Evolutionary conservation across 257 asterid genomes (phyloP).

Genomic region (Capsicum chinense): DNA sequence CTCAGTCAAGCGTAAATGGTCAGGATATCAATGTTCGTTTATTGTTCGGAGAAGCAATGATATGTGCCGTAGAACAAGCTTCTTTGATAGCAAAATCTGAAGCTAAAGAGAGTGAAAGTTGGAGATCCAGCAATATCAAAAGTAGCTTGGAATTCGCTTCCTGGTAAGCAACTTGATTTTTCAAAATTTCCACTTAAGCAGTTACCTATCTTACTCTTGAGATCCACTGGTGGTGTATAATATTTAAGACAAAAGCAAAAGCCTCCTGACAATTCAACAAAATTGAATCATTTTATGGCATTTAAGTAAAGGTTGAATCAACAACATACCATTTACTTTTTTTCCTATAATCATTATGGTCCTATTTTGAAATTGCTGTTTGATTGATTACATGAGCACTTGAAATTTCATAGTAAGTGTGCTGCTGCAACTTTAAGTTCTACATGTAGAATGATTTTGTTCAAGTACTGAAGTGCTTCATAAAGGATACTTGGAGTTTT

Average conservation of each 20-base stretch:
- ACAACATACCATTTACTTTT: not conserved
- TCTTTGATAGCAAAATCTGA: slow-evolving; percentile 41
- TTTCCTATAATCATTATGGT: not conserved
- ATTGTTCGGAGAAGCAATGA: slow-evolving; percentile 53
- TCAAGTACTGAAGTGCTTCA: not conserved
- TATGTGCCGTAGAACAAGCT: slow-evolving; percentile 53
- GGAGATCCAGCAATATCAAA: slow-evolving; percentile 40
- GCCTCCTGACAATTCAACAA: not conserved
- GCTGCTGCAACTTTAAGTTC: not conserved
- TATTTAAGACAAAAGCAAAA: not conserved
- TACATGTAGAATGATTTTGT: not conserved
- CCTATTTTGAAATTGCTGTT: not conserved
- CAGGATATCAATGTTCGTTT: slow-evolving; percentile 37
- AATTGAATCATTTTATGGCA: not conserved
- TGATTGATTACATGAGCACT: not conserved
- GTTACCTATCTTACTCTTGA: not conserved
- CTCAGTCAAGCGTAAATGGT: slow-evolving; percentile 39
- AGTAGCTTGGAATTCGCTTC: slow-evolving; percentile 56
- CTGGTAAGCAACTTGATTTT: slow-evolving; percentile 50
- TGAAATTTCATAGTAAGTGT: not conserved
- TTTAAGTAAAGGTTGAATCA: not conserved
- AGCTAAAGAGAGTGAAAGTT: slow-evolving; percentile 36
- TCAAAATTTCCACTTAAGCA: not conserved
- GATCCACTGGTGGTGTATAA: not conserved
- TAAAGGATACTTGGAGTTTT: slow-evolving; percentile 7